phyloP scores from a whole-genome alignment of 805 yeast species.

The Ogataea corticis region DNA sequence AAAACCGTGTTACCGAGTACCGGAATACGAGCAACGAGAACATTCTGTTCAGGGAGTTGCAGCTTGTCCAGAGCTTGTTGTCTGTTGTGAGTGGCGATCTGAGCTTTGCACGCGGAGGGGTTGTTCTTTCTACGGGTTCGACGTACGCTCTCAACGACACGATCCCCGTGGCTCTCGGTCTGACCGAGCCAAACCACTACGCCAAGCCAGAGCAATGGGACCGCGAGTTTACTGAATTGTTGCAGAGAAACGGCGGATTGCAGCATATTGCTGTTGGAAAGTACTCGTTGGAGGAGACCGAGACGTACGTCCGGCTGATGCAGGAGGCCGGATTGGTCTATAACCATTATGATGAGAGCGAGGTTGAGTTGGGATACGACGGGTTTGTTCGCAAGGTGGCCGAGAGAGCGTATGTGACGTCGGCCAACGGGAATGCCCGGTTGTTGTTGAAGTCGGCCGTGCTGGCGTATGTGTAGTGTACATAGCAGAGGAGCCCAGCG shows the following conservation, averaged over 20 bases:
- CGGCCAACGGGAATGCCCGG: constrained; percentile 70
- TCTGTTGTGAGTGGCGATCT: constrained; percentile 53
- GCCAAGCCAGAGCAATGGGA: constrained; percentile 51
- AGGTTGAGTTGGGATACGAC: constrained; percentile 16
- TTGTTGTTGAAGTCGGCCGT: constrained; percentile 45
- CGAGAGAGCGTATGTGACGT: constrained; percentile 50
- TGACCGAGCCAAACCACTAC: constrained; percentile 56
- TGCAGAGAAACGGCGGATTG: constrained; percentile 36
- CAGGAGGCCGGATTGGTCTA: constrained; percentile 40
- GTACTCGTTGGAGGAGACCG: constrained; percentile 46
- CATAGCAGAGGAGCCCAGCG: too few species aligned
- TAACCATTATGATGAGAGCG: constrained; percentile 28
- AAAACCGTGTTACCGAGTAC: constrained; percentile 58
- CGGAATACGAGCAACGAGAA: constrained; percentile 53
- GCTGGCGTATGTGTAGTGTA: constrained; percentile 31
- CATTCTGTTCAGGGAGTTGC: constrained; percentile 62
- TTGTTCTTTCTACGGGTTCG: constrained; percentile 64
- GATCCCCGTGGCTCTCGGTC: constrained; percentile 53
- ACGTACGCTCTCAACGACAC: constrained; percentile 54
- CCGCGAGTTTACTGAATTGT: constrained; percentile 48
- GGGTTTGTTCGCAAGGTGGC: constrained; percentile 37
- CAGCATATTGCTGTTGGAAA: constrained; percentile 41
- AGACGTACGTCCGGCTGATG: constrained; percentile 42
- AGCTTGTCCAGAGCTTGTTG: constrained; percentile 58
- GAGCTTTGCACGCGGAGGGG: constrained; percentile 59